These are phyloP conservation scores for Lonicera japonica DNA, from an alignment of 129 eudicot genomes.

Conservation along the genomic window DNA sequence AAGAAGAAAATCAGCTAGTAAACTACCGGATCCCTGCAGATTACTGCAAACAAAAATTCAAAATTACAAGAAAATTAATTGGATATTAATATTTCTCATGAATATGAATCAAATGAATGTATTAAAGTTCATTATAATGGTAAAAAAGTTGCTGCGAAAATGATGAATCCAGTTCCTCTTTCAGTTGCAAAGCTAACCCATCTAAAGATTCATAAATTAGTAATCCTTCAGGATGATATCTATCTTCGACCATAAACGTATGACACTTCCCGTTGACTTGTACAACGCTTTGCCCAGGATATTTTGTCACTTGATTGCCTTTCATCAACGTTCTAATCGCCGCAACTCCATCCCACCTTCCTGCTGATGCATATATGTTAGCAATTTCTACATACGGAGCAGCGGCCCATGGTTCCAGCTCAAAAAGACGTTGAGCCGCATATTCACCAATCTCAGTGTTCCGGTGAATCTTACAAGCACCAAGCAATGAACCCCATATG, in stretches of 20 bases:
- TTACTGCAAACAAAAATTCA: too few species aligned
- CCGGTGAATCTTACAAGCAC: slow-evolving; percentile 71
- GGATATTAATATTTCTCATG: too few species aligned
- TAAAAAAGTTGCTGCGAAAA: slow-evolving; percentile 2
- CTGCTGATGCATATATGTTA: slow-evolving; percentile 63
- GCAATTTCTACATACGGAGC: slow-evolving; percentile 84
- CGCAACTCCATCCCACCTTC: slow-evolving; percentile 66
- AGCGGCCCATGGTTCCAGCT: slow-evolving; percentile 57
- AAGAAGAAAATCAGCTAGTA: too few species aligned
- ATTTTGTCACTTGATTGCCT: slow-evolving; percentile 45
- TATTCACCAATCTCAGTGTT: slow-evolving; percentile 54
- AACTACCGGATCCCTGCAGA: too few species aligned
- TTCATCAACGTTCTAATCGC: slow-evolving; percentile 54
- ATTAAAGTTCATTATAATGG: background rate
- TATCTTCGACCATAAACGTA: slow-evolving; percentile 65
- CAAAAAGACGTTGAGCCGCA: slow-evolving; percentile 50
- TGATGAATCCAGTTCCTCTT: slow-evolving; percentile 31
- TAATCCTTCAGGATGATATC: slow-evolving; percentile 35
- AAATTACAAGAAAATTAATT: too few species aligned
- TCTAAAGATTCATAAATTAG: slow-evolving; percentile 44
- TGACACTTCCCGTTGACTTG: slow-evolving; percentile 48
- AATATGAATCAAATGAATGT: too few species aligned
- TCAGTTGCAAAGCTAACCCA: slow-evolving; percentile 40
- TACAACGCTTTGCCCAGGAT: slow-evolving; percentile 60
- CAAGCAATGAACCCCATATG: slow-evolving; percentile 70